Percentiles rank a stretch among this genome's conserved stretches.
Evolutionary conservation across 1,284 basidiomycete genomes (phyloP).

Genomic region (Heterobasidion irregulare): DNA sequence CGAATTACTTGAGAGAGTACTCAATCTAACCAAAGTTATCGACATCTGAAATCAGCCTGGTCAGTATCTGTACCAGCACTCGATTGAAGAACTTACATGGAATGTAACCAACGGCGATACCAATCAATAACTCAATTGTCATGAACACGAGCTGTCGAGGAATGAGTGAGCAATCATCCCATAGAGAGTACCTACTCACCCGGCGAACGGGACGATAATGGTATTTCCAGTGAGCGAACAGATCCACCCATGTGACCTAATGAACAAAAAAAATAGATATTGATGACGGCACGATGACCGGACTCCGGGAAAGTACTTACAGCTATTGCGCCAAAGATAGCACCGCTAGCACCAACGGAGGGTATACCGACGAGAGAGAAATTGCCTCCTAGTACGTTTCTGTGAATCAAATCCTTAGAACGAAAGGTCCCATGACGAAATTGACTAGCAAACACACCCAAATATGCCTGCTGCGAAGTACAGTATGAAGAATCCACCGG

Average conservation of each 20-base stretch:
- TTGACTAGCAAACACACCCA: constrained; percentile 39
- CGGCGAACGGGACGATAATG: constrained; percentile 73
- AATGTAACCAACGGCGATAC: constrained; percentile 82
- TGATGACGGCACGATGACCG: not conserved
- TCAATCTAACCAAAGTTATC: constrained; percentile 64
- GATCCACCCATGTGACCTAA: constrained; percentile 76
- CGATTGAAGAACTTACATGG: constrained; percentile 41
- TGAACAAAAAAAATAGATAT: constrained; percentile 1
- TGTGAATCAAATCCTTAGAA: constrained; percentile 18
- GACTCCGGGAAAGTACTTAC: constrained; percentile 29
- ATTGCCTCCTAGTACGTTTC: constrained; percentile 85
- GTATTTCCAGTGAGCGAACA: constrained; percentile 90
- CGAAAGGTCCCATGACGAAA: constrained; percentile 6
- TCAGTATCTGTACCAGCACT: not conserved
- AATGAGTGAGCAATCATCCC: not conserved
- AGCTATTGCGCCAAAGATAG: constrained; percentile 88
- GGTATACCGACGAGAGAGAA: constrained; percentile 87
- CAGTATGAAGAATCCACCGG: constrained; percentile 70
- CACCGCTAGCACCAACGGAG: constrained; percentile 89
- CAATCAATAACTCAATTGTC: constrained; percentile 77
- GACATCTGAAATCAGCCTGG: constrained; percentile 36
- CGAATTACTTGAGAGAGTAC: not conserved
- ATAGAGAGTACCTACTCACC: constrained; percentile 29
- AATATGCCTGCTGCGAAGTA: constrained; percentile 91
- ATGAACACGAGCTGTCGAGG: constrained; percentile 64